These are phyloP conservation scores for Boletus vermiculosoides DNA, from an alignment of 768 basidiomycete genomes.

Conservation along the genomic window DNA sequence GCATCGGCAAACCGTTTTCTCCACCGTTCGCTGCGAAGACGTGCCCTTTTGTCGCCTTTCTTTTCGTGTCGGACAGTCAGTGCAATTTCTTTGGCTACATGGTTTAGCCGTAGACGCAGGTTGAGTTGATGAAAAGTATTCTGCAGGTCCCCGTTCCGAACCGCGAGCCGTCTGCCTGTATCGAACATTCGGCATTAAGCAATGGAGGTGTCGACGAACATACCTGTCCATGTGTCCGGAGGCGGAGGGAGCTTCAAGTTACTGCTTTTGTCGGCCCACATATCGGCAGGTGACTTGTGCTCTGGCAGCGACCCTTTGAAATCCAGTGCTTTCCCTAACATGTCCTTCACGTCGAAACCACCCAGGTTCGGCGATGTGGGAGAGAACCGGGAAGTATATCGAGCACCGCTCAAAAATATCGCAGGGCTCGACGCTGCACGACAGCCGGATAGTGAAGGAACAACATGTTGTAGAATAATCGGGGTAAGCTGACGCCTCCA, in stretches of 20 bases:
- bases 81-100: constrained; percentile 49
- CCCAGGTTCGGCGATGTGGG: background rate
- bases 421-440: background rate
- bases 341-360: constrained; percentile 11
- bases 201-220: background rate
- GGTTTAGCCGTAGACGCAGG: constrained; percentile 52
- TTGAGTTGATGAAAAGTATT: constrained; percentile 51
- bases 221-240: constrained; percentile 55
- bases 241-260: constrained; percentile 34
- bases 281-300: constrained; percentile 34
- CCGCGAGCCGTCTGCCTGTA: constrained; percentile 61
- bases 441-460: background rate
- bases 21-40: constrained; percentile 76
- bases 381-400: constrained; percentile 8
- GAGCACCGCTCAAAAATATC: constrained; percentile 4
- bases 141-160: constrained; percentile 43
- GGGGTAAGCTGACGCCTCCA: constrained; percentile 18
- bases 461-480: constrained; percentile 11
- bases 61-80: constrained; percentile 71
- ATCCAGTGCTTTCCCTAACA: constrained; percentile 17
- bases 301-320: constrained; percentile 13
- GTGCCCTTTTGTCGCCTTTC: constrained; percentile 74
- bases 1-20: constrained; percentile 76
- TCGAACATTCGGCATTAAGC: constrained; percentile 7
- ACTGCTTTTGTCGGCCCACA: constrained; percentile 33